Evolutionary conservation across 2,329 filamentous ascomycete genomes (phyloP).

Genomic region (Trichoderma sp.): DNA sequence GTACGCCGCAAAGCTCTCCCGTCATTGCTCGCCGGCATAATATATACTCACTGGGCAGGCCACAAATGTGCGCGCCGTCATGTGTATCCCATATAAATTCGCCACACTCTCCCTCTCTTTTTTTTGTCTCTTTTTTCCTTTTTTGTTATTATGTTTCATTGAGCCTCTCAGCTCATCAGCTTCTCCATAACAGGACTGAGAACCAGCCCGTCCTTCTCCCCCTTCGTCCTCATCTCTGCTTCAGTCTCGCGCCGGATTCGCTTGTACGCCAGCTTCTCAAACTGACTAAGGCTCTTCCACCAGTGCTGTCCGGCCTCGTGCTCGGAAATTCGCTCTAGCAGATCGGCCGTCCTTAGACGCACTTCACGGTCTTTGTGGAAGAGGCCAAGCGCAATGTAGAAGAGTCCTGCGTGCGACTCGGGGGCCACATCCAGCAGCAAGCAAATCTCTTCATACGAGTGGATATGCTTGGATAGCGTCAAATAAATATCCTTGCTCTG

Average conservation of each 20-base stretch:
- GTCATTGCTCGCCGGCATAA: background rate
- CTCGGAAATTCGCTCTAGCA: conserved; percentile 78
- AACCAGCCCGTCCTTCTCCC: conserved; percentile 46
- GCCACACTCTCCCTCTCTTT: background rate
- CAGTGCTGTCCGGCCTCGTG: conserved; percentile 94
- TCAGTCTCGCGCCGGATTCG: conserved; percentile 71
- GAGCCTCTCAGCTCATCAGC: conserved; percentile 47
- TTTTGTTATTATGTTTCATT: background rate
- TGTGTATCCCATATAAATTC: conserved; percentile 13
- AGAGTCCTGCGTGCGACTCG: conserved; percentile 83
- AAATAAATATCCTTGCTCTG: conserved; percentile 85
- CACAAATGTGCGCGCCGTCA: background rate
- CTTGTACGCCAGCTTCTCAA: conserved; percentile 83
- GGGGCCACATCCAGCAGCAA: conserved; percentile 80
- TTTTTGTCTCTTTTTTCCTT: background rate
- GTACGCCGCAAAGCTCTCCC: background rate
- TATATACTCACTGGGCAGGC: background rate
- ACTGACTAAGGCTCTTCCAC: conserved; percentile 83
- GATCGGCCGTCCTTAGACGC: conserved; percentile 71
- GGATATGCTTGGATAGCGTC: conserved; percentile 72
- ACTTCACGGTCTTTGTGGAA: conserved; percentile 88
- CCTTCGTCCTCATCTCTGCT: conserved; percentile 49
- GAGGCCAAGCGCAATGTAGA: conserved; percentile 86
- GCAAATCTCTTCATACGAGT: conserved; percentile 81
- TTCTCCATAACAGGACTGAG: conserved; percentile 44